Evolutionary conservation across 108 stramenopile genomes (phyloP).

Genomic region (Skeletonema marinoi): DNA sequence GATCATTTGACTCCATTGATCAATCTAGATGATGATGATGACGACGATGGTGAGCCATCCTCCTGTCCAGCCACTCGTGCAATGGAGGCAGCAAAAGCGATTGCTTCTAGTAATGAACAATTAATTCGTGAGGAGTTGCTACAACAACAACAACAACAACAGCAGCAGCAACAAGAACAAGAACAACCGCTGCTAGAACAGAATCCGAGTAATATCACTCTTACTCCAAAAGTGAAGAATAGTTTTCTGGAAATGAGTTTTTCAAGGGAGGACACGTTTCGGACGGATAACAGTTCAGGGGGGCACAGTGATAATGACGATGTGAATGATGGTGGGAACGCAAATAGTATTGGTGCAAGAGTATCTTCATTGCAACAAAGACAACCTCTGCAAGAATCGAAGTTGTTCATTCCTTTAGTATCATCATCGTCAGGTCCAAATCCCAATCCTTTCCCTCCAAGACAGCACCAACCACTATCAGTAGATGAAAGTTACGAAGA

Average conservation of each 20-base stretch:
- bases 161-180: neutral
- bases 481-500: neutral
- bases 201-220: neutral
- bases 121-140: neutral
- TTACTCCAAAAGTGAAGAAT: neutral
- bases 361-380: neutral
- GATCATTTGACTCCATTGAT: constrained; percentile 1
- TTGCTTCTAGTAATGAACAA: neutral
- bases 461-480: neutral
- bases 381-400: neutral
- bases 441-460: neutral
- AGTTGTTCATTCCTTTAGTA: neutral
- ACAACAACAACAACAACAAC: neutral
- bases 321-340: neutral
- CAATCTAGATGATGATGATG: neutral
- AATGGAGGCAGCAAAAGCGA: neutral
- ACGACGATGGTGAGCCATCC: neutral
- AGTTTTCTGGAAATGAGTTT: constrained; percentile 1
- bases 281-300: neutral
- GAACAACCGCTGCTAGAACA: neutral
- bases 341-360: neutral
- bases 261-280: constrained; percentile 1
- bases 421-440: neutral
- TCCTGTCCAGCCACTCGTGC: constrained; percentile 2
- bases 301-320: neutral